Evolutionary conservation across 164 flowering plant species (phyloP).

Genomic region (Kalanchoe fedtschenkoi): DNA sequence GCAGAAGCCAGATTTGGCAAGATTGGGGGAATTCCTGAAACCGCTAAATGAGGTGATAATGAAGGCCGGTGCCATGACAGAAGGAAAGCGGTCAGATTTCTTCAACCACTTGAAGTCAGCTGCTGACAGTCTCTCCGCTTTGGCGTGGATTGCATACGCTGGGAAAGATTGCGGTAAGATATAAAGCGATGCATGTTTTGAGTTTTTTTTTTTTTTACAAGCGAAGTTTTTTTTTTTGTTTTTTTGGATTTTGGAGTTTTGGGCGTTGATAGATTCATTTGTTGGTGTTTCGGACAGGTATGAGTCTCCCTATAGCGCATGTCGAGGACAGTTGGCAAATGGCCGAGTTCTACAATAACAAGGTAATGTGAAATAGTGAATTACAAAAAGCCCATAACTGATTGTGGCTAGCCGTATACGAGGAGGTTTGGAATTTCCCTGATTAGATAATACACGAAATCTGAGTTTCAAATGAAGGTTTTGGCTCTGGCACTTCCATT

Average conservation of each 20-base stretch:
- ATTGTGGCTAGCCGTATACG: neutral
- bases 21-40: slow-evolving; percentile 67
- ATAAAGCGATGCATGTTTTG: neutral
- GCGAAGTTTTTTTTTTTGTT: slow-evolving; percentile 6
- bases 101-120: slow-evolving; percentile 80
- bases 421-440: neutral
- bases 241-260: neutral
- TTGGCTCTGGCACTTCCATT: neutral
- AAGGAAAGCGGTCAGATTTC: slow-evolving; percentile 79
- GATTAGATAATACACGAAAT: neutral
- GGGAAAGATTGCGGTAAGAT: slow-evolving; percentile 92
- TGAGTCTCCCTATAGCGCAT: slow-evolving; percentile 95
- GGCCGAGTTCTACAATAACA: slow-evolving; percentile 91
- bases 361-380: slow-evolving; percentile 28
- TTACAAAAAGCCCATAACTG: neutral
- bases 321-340: slow-evolving; percentile 99
- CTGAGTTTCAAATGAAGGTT: neutral
- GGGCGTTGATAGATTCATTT: neutral
- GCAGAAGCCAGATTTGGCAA: slow-evolving; percentile 78
- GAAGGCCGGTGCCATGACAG: slow-evolving; percentile 73
- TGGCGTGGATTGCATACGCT: slow-evolving; percentile 89
- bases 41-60: slow-evolving; percentile 76
- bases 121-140: slow-evolving; percentile 82
- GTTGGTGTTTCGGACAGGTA: slow-evolving; percentile 36
- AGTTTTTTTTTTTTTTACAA: neutral